Conservation (phyloP, 2,329 filamentous ascomycete species). For the Claviceps maximensis region DNA sequence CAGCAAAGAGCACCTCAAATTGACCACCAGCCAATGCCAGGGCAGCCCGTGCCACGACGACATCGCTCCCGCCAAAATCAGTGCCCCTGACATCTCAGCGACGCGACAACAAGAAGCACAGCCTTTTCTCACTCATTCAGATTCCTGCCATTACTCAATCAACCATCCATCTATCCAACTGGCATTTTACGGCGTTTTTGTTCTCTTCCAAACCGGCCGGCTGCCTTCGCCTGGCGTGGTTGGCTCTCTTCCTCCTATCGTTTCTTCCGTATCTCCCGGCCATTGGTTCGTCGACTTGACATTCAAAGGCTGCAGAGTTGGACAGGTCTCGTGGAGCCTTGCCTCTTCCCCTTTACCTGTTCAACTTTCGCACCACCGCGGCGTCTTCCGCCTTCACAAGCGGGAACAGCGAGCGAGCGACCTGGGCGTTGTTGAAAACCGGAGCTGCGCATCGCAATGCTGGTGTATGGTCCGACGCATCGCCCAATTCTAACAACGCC, state of each 20-base stretch:
- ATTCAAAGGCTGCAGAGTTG: not conserved
- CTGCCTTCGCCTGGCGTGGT: not conserved
- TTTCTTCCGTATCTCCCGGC: not conserved
- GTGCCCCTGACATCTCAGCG: not conserved
- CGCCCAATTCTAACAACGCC: constrained; percentile 13
- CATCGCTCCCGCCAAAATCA: no score
- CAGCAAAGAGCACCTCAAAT: not conserved
- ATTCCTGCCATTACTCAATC: not conserved
- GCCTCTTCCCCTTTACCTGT: constrained; percentile 7
- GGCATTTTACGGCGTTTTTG: not conserved
- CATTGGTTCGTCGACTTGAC: not conserved
- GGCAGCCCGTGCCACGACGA: not conserved
- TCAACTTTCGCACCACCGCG: constrained; percentile 1
- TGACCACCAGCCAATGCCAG: not conserved
- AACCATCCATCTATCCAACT: not conserved
- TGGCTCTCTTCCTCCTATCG: not conserved
- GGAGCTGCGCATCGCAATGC: constrained; percentile 20
- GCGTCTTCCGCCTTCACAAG: constrained; percentile 8
- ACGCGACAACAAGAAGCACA: constrained; percentile 1
- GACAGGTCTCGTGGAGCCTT: constrained; percentile 1
- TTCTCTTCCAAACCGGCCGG: not conserved
- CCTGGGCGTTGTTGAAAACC: constrained; percentile 2
- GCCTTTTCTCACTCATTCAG: not conserved
- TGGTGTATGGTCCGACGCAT: constrained; percentile 13
- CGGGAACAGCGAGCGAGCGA: constrained; percentile 1